Conservation (phyloP, 129 eudicot genomes). For the Ambrosia artemisiifolia region DNA sequence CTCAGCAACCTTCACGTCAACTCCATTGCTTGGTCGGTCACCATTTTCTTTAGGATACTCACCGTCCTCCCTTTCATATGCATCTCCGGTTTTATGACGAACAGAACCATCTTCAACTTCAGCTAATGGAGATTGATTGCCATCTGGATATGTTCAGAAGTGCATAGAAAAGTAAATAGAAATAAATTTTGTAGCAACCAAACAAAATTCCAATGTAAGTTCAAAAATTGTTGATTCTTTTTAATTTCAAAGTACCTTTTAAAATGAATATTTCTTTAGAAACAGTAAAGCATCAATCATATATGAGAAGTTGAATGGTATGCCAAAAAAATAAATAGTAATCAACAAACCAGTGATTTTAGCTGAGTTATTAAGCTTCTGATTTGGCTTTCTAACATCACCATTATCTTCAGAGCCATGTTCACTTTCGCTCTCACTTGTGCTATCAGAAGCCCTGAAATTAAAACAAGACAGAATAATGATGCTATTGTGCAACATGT, state of each 20-base stretch:
- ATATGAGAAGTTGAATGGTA: not conserved
- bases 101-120: constrained; percentile 47
- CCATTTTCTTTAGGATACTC: constrained; percentile 80
- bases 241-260: not conserved
- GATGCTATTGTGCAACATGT: not conserved
- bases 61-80: constrained; percentile 60
- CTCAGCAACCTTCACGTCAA: constrained; percentile 45
- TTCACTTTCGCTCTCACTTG: constrained; percentile 42
- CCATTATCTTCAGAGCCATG: constrained; percentile 50
- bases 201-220: not conserved
- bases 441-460: constrained; percentile 53
- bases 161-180: not conserved
- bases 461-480: constrained; percentile 10
- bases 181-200: not conserved
- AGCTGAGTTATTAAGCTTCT: constrained; percentile 39
- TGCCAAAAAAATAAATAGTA: constrained; percentile 9
- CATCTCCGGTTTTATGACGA: constrained; percentile 37
- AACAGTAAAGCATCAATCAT: not conserved
- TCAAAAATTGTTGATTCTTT: not conserved
- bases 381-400: constrained; percentile 39
- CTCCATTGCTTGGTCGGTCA: constrained; percentile 57
- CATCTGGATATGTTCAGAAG: constrained; percentile 24
- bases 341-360: constrained; percentile 36
- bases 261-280: not conserved
- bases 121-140: constrained; percentile 35